phyloP scores from a whole-genome alignment of 2,329 filamentous ascomycete species.

The Chalaropsis thielavioides region DNA sequence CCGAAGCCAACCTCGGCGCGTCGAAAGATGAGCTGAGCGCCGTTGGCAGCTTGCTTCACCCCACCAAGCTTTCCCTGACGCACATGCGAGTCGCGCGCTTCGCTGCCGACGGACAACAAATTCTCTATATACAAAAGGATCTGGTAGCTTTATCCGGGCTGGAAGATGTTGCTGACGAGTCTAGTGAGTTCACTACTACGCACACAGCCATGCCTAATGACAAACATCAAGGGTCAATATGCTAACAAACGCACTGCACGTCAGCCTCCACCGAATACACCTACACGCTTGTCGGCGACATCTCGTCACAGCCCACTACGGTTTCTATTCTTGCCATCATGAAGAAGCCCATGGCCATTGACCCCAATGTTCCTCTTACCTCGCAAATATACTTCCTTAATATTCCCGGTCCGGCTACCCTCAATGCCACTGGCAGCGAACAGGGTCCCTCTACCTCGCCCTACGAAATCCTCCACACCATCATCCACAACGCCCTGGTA shows the following conservation, averaged over 20 bases:
- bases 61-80: conserved; percentile 59
- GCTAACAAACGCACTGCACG: not conserved
- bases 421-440: conserved; percentile 50
- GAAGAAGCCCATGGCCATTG: conserved; percentile 79
- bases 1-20: conserved; percentile 61
- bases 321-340: conserved; percentile 75
- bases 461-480: conserved; percentile 82
- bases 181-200: conserved; percentile 27
- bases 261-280: conserved; percentile 43
- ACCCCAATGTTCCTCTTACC: conserved; percentile 65
- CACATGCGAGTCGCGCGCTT: conserved; percentile 78
- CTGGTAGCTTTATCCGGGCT: conserved; percentile 39
- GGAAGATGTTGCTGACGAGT: conserved; percentile 34
- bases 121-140: conserved; percentile 85
- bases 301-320: conserved; percentile 66
- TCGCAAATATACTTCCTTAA: conserved; percentile 89
- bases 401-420: conserved; percentile 64
- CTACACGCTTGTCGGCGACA: conserved; percentile 70
- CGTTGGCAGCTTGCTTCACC: conserved; percentile 68
- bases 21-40: conserved; percentile 64
- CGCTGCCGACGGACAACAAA: conserved; percentile 72
- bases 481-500: conserved; percentile 79
- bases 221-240: not conserved
- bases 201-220: not conserved
- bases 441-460: conserved; percentile 64